Base-by-base conservation (phyloP, 192 early-diverging fungal species). In the Kickxella alabastrina region DNA sequence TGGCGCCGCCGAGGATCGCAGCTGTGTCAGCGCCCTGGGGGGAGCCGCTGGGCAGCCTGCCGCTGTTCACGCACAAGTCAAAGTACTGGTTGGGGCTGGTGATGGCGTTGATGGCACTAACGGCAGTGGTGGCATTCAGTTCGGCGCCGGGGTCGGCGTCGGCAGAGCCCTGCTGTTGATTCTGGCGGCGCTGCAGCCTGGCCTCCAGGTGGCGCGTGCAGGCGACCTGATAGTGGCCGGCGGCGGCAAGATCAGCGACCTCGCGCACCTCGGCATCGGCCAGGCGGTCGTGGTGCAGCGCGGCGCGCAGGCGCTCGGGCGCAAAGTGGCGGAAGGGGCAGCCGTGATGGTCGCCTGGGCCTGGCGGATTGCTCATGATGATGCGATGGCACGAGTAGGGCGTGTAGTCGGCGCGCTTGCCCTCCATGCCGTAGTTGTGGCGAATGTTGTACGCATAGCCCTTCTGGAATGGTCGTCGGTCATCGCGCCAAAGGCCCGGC, bases 371-470 rank as follows among this genome's bases (percentile, higher is more conserved):
- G 13, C 68, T 59, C 47, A 71, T 87, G 59, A 98, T 97, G 72
- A 98, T 90, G 44, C 87, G 88, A 50, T 80, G 73, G 74, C 96
- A 98, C 26, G 85, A 85, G 52, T 85, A 92, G 13, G 90, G 83
- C 25, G 70, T 68, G 60, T 91, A 92, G 73, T 91, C 76, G 15
- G 74, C 73, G 10, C 96, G 85, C 35, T 85, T 88, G 37, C 96
- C 96, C 64, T 98, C 96, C 57, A 85, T 59, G 49, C 96, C 96
- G 65, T 98, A 98, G 75, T 90, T 92, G 80, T 95, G 92, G 27
- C 94, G 82, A 36, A 98, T 81, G 68, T 95, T 94, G 73, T 98
- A 98, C 4, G 93, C 81, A 46, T 98, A 93, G 41, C 85, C 78
- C 68, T 95, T 98, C 62, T 90, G 80, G 63, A 95, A 98, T 93